A percentile compares a stretch with the other conserved stretches of the same genome.
phyloP scores from a whole-genome alignment of 768 basidiomycete species.

The Mycena capillaripes region DNA sequence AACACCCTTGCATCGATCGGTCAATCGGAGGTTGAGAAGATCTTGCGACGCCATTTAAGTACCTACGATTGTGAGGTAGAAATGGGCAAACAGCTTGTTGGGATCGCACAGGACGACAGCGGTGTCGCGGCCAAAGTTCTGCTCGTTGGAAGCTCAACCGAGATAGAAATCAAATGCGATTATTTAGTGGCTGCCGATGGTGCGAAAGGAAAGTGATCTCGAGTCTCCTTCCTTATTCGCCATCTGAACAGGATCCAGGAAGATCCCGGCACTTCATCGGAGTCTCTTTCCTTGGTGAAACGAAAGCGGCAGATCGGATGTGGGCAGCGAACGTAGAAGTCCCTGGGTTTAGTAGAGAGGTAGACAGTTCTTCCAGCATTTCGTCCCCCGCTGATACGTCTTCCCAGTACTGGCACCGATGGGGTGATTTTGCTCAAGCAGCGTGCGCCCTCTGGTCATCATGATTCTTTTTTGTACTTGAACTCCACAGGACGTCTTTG shows the following conservation, averaged over 20 bases:
- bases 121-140: constrained; percentile 38
- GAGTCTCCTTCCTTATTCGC: not conserved
- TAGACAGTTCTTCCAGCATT: not conserved
- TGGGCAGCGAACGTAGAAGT: constrained; percentile 23
- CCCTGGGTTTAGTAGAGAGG: constrained; percentile 21
- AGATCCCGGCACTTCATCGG: constrained; percentile 39
- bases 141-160: not conserved
- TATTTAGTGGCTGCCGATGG: constrained; percentile 26
- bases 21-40: constrained; percentile 34
- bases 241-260: not conserved
- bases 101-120: constrained; percentile 41
- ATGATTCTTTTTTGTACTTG: not conserved
- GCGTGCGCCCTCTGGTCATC: not conserved
- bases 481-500: not conserved
- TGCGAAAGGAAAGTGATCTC: constrained; percentile 1
- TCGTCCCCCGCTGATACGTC: not conserved
- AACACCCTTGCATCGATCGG: not conserved
- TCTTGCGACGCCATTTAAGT: constrained; percentile 28
- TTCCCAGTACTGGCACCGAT: constrained; percentile 26
- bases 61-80: constrained; percentile 35
- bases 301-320: constrained; percentile 31
- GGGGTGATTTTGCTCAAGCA: constrained; percentile 22
- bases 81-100: constrained; percentile 43
- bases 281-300: constrained; percentile 54
- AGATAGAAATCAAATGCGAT: not conserved